Base-by-base conservation (phyloP, 2,329 filamentous ascomycete species). In the Massarina eburnea region DNA sequence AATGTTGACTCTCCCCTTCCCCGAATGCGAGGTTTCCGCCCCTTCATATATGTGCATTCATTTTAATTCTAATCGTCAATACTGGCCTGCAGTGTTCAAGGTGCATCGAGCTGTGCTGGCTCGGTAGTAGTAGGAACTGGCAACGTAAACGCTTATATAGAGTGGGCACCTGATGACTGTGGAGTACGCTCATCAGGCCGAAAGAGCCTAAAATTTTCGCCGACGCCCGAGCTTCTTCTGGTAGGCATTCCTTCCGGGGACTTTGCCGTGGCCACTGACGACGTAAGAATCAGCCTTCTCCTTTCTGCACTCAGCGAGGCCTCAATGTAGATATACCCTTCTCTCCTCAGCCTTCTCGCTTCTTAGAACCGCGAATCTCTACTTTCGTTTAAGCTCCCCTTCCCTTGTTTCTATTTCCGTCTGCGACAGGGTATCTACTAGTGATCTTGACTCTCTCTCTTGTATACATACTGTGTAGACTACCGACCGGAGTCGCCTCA, bases 321-420 rank as follows among this genome's bases (percentile, higher is more conserved):
- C 52, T 59, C 48, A 54, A 39, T 38, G 43, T 55, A 45, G 40
- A 46, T 58, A 57, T 57, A 60, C 50, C 27, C 36, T 45, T 43
- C 41, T 36, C 21, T 41, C 38, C 44, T 43, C 45, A 45, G 27
- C 33, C 55, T 52, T 59, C 57, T 57, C 51, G 54, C 27, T 19
- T 44, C 42, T 22, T 46, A 49, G 27, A 24, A 48, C 43, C 41
- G 43, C 22, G 39, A 48, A 35, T 48, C 39, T 41, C 48, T 49
- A 41, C 30, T 35, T 39, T 52, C 46, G 41, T 43, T 45, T 45
- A 41, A 41, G 18, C 34, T 39, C 37, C 39, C 9, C 45, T 41
- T 36, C 14, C 19, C 27, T 30, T 30, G 36, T 45, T 54, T 50
- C 53, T 60, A 55, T 59, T 60, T 49, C 45, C 39, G 50, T 39